A percentile compares a stretch with the other conserved stretches of the same genome.
Evolutionary conservation across 1,139 yeast genomes (phyloP).

Genomic region (Zygoascus hellenicus): DNA sequence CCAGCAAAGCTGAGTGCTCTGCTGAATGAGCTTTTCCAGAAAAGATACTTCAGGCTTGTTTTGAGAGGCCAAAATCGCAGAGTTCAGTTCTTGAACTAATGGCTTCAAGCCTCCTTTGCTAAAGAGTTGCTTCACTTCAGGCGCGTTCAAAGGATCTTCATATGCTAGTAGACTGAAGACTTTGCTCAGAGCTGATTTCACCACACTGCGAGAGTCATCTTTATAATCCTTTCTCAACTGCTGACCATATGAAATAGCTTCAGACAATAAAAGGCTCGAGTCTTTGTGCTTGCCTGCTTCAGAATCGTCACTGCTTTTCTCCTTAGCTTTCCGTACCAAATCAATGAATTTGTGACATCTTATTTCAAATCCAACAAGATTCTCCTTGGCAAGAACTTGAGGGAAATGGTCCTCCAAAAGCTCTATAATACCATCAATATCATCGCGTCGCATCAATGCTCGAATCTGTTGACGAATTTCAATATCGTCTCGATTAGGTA

Average conservation of each 20-base stretch:
- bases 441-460: constrained; percentile 40
- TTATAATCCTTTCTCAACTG: constrained; percentile 39
- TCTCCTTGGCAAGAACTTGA: constrained; percentile 38
- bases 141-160: constrained; percentile 39
- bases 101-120: constrained; percentile 35
- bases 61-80: constrained; percentile 42
- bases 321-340: constrained; percentile 28
- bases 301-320: constrained; percentile 3
- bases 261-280: background rate
- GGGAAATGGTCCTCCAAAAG: constrained; percentile 45
- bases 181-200: constrained; percentile 35
- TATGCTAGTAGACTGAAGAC: constrained; percentile 50
- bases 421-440: constrained; percentile 45
- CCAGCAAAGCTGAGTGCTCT: constrained; percentile 33
- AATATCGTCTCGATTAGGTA: constrained; percentile 32
- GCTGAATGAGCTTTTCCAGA: constrained; percentile 36
- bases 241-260: constrained; percentile 45
- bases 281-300: background rate
- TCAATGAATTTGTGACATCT: constrained; percentile 48
- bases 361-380: constrained; percentile 48
- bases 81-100: constrained; percentile 41
- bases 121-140: constrained; percentile 37
- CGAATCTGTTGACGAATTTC: constrained; percentile 50
- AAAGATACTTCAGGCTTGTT: constrained; percentile 37
- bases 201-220: constrained; percentile 28